Evolutionary conservation across 805 yeast genomes (phyloP), one percentile per base, ranked within the genome.

Genomic region (Brettanomyces sp.): DNA sequence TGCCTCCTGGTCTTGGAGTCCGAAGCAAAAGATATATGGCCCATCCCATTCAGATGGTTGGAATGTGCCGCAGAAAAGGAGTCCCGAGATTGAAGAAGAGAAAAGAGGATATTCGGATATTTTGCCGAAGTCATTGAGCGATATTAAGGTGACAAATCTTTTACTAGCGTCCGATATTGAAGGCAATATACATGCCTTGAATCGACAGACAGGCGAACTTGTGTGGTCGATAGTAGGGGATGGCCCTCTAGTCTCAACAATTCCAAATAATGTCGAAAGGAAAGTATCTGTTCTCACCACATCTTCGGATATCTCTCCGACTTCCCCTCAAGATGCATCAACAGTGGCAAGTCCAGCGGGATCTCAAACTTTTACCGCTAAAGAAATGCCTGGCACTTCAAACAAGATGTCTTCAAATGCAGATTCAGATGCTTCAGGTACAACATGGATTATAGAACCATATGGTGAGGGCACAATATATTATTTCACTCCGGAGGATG

Each of bases 391-490:
- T 24, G 25, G 37, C 7, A 28, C 30, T 47, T 37, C n/a, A 11
- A n/a, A 4, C 36, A 42, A 12, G 22, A 14, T 21, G 41, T 36
- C 12, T 41, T 24, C 30, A 36, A 32, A 11, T n/a, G 7, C n/a
- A 9, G 23, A 25, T n/a, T n/a, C 22, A 4, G 35, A 18, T 11
- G 42, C 41, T 21, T 41, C 52, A 3, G 67, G 69, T 21, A 55
- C 73, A 44, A 76, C 82, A 0, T 85, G 97, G 91, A 81, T 91
- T 44, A 91, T 93, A 1, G 99, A 93, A 54, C 98, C 98, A 0
- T 76, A 74, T 52, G 82, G 80, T 4, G 95, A 85, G 47, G 99
- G 99, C 1, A 69, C 82, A 0, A 68, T 93, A 3, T 90, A 82
- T 61, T 87, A 80, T 58, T 91, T 91, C 63, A 80, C 85, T 13